Evolutionary conservation across 345 rosid species (phyloP).

Genomic region (Populus davidiana): DNA sequence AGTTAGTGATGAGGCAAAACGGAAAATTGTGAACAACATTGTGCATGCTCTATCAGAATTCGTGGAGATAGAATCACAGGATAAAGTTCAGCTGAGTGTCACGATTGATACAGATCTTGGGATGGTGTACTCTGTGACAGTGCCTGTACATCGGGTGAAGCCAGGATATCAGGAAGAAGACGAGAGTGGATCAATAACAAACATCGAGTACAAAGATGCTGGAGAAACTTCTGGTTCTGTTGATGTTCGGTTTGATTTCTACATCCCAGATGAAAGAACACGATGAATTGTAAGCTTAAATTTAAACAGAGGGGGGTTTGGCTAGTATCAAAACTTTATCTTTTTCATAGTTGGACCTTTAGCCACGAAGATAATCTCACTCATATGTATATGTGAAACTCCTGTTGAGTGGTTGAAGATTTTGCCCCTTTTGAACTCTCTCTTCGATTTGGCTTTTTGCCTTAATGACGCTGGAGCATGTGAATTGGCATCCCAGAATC

Average conservation of each 20-base stretch:
- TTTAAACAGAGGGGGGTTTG: slow-evolving; percentile 9
- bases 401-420: slow-evolving; percentile 12
- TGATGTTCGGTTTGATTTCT: slow-evolving; percentile 90
- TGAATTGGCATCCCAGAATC: neutral
- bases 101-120: slow-evolving; percentile 82
- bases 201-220: slow-evolving; percentile 69
- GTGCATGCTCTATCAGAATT: slow-evolving; percentile 78
- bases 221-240: slow-evolving; percentile 75
- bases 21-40: slow-evolving; percentile 76
- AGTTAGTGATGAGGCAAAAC: slow-evolving; percentile 88
- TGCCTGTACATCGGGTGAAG: slow-evolving; percentile 89
- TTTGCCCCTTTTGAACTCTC: slow-evolving; percentile 12
- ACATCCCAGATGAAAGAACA: slow-evolving; percentile 59
- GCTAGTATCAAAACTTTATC: slow-evolving; percentile 1
- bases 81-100: slow-evolving; percentile 86
- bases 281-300: slow-evolving; percentile 15
- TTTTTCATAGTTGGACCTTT: slow-evolving; percentile 21
- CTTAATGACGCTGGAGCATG: neutral
- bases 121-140: slow-evolving; percentile 86
- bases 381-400: slow-evolving; percentile 44
- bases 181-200: slow-evolving; percentile 61
- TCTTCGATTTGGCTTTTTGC: neutral
- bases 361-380: slow-evolving; percentile 24
- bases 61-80: slow-evolving; percentile 94
- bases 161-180: slow-evolving; percentile 68